Evolutionary conservation across 2,329 filamentous ascomycete genomes (phyloP).

Genomic region (Alternaria incomplexa): DNA sequence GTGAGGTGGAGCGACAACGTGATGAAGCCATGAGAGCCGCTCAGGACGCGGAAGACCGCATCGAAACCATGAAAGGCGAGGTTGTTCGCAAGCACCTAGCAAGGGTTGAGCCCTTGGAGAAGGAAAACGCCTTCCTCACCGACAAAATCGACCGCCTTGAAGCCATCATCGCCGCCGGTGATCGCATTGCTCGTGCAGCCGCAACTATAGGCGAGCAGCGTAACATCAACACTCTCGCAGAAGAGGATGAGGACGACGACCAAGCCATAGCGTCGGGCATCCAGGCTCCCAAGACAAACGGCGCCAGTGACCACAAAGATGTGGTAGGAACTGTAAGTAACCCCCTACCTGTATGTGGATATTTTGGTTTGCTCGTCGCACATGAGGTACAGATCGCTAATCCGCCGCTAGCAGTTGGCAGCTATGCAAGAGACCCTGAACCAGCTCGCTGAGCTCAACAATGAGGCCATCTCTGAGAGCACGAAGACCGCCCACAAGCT

Average conservation of each 20-base stretch:
- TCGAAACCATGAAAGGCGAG: conserved; percentile 45
- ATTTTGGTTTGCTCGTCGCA: not conserved
- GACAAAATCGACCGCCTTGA: conserved; percentile 45
- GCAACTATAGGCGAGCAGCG: conserved; percentile 44
- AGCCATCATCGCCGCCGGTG: conserved; percentile 43
- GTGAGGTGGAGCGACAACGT: conserved; percentile 24
- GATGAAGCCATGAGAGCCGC: conserved; percentile 26
- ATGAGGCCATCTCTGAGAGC: conserved; percentile 43
- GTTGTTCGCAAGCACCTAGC: conserved; percentile 46
- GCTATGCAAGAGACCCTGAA: conserved; percentile 46
- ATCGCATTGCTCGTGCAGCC: conserved; percentile 45
- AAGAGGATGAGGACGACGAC: conserved; percentile 35
- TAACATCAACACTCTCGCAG: conserved; percentile 37
- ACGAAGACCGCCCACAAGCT: conserved; percentile 40
- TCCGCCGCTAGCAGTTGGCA: conserved; percentile 46
- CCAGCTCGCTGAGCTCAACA: conserved; percentile 45
- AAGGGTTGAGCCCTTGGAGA: conserved; percentile 41
- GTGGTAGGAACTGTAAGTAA: conserved; percentile 46
- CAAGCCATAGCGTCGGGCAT: conserved; percentile 10
- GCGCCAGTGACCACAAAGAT: conserved; percentile 21
- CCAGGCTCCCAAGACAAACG: conserved; percentile 7
- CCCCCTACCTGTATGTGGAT: not conserved
- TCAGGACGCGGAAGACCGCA: conserved; percentile 38
- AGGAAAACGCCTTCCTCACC: conserved; percentile 37
- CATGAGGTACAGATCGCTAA: conserved; percentile 25